Base-by-base conservation (phyloP, 2,329 filamentous ascomycete species). In the Monosporascus sp. region DNA sequence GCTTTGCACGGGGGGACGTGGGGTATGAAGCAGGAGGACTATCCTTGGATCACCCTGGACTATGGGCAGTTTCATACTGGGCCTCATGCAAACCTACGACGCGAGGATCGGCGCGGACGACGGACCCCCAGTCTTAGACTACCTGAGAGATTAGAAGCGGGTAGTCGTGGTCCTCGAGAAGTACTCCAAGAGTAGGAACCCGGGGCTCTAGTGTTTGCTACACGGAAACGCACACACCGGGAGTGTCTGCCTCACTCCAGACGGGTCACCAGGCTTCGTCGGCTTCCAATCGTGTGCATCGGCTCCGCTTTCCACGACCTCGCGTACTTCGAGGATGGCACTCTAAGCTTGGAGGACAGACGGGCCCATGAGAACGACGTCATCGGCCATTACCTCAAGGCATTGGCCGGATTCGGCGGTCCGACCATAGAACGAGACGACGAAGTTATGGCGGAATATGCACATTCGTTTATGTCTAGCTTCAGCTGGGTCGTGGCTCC, bases 301-400 rank as follows among this genome's bases (percentile, higher is more conserved):
- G 67, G 68, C 31, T 68, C 66, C 3, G 62, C 63, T 8, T 70
- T 73, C 54, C 70, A 72, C 54, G 70, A 73, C 50, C 55, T 72
- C 17, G 58, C 65, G 1, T 73, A 72, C 56, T 70, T 67, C 54
- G 54, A 72, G 38, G 63, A 54, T 3, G 64, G 67, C 31, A 63
- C 67, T 7, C 57, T 73, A 11, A 63, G 57, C 31, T 45, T 70
- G 36, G 65, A 69, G 53, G 67, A 71, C 48, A 63, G 70, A 37
- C 61, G 70, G 18, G 56, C 59, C 20, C 62, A 69, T 52, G 69
- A 72, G 58, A 61, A 61, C 52, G 59, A 65, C 9, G 58, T 72
- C 27, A 50, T 72, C 4, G 64, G 67, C 36, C 65, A 70, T 51
- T 72, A 73, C 57, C 59, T 71, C 3, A 54, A 50, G 1, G 56